These are phyloP conservation scores for Cajanus cajan DNA, from an alignment of 306 rosid species.

Conservation along the genomic window DNA sequence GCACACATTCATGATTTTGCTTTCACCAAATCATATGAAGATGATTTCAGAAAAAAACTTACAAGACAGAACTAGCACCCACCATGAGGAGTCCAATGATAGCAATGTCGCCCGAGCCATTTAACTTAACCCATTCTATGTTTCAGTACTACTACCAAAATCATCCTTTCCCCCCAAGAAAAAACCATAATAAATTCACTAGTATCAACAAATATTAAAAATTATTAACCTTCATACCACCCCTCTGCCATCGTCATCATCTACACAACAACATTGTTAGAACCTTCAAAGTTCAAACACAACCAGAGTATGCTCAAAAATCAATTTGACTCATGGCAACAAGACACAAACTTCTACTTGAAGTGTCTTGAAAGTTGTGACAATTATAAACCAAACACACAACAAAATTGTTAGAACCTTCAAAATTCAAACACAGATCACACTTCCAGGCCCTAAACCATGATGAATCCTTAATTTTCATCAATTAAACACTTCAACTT, in stretches of 20 bases:
- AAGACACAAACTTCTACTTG: too few relatives aligned
- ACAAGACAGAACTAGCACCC: not conserved
- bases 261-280: too few relatives aligned
- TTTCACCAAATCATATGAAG: slow-evolving; percentile 10
- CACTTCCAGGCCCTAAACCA: not conserved
- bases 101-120: not conserved
- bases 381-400: not conserved
- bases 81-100: not conserved
- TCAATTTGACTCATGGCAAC: too few relatives aligned
- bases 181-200: too few relatives aligned
- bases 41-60: not conserved
- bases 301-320: too few relatives aligned
- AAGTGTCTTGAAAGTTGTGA: too few relatives aligned
- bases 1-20: not conserved
- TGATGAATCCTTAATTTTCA: not conserved
- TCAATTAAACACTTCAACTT: not conserved
- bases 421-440: not conserved
- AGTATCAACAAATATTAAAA: too few relatives aligned
- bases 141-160: not conserved
- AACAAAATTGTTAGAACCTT: not conserved
- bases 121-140: not conserved
- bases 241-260: too few relatives aligned
- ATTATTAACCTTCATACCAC: too few relatives aligned
- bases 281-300: too few relatives aligned
- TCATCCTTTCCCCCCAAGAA: too few relatives aligned